Evolutionary conservation across 1,284 basidiomycete species (phyloP).

Genomic region (Microbotryomycetes sp.): DNA sequence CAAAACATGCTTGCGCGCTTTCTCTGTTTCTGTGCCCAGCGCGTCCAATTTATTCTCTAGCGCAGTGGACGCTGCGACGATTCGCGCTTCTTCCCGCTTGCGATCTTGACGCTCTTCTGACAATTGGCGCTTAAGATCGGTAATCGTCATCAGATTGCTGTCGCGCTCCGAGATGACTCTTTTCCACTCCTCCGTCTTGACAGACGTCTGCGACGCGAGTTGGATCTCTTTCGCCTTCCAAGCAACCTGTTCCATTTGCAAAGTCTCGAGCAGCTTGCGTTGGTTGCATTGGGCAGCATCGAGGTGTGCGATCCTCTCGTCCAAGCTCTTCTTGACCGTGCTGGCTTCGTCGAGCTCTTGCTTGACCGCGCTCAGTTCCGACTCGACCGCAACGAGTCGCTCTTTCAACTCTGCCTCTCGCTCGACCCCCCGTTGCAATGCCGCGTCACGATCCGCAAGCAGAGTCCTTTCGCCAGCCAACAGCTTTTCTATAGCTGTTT

Average conservation of each 20-base stretch:
- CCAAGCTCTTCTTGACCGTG: constrained; percentile 43
- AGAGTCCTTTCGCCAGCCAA: constrained; percentile 75
- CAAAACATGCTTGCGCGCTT: constrained; percentile 56
- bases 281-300: constrained; percentile 26
- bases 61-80: constrained; percentile 66
- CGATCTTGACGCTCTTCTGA: constrained; percentile 19
- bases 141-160: background rate
- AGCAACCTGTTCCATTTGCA: constrained; percentile 21
- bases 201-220: constrained; percentile 28
- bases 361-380: constrained; percentile 71
- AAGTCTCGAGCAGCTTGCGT: constrained; percentile 26
- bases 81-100: constrained; percentile 54
- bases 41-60: constrained; percentile 74
- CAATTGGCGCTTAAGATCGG: constrained; percentile 11
- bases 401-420: constrained; percentile 78
- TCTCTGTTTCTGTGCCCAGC: constrained; percentile 66
- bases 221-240: constrained; percentile 58
- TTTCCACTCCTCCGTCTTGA: constrained; percentile 28
- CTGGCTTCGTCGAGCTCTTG: constrained; percentile 76
- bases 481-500: constrained; percentile 68
- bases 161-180: constrained; percentile 16
- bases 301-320: constrained; percentile 21
- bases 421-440: constrained; percentile 78
- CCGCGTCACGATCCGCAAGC: constrained; percentile 71
- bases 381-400: constrained; percentile 69